A percentile compares a stretch with the other conserved stretches of the same genome.
phyloP scores from a whole-genome alignment of 306 rosid genomes.

The Astragalus membranaceus region DNA sequence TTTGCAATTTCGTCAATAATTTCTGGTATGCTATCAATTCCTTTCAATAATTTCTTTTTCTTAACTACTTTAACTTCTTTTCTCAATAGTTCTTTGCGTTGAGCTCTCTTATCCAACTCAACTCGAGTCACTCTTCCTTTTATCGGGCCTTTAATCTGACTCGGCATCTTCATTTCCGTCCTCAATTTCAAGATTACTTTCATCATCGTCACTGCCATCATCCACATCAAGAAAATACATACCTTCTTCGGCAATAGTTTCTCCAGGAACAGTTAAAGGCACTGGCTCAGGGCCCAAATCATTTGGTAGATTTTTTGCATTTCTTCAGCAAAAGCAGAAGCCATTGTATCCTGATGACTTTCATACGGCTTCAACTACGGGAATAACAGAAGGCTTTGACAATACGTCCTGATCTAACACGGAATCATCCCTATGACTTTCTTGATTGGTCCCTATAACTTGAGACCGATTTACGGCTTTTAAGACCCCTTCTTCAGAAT shows the following conservation, averaged over 20 bases:
- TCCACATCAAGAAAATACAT: slow-evolving; percentile 80
- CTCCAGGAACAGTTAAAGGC: slow-evolving; percentile 79
- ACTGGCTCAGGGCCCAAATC: slow-evolving; percentile 92
- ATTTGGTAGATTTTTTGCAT: slow-evolving; percentile 81
- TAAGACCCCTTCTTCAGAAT: slow-evolving; percentile 52
- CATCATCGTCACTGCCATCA: slow-evolving; percentile 59
- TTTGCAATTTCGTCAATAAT: slow-evolving; percentile 62
- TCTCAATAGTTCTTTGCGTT: slow-evolving; percentile 53
- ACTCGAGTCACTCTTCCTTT: slow-evolving; percentile 64
- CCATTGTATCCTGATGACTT: slow-evolving; percentile 84
- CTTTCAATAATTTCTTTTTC: slow-evolving; percentile 49
- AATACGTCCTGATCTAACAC: slow-evolving; percentile 34
- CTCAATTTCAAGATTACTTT: slow-evolving; percentile 31
- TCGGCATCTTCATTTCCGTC: slow-evolving; percentile 43
- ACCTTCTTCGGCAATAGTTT: slow-evolving; percentile 72
- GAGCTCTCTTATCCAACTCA: slow-evolving; percentile 60
- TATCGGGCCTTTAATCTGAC: slow-evolving; percentile 50
- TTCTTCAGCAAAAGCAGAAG: slow-evolving; percentile 82
- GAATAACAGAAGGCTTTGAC: slow-evolving; percentile 58
- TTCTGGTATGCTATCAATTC: slow-evolving; percentile 74
- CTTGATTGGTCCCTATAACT: slow-evolving; percentile 22
- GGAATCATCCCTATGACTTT: slow-evolving; percentile 41
- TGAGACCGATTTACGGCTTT: slow-evolving; percentile 26
- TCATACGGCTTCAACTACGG: slow-evolving; percentile 86
- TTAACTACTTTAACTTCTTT: slow-evolving; percentile 54